Percentiles rank a stretch among this genome's conserved stretches.
Conservation (phyloP, 805 yeast species). For the Cyberlindnera maritima region DNA sequence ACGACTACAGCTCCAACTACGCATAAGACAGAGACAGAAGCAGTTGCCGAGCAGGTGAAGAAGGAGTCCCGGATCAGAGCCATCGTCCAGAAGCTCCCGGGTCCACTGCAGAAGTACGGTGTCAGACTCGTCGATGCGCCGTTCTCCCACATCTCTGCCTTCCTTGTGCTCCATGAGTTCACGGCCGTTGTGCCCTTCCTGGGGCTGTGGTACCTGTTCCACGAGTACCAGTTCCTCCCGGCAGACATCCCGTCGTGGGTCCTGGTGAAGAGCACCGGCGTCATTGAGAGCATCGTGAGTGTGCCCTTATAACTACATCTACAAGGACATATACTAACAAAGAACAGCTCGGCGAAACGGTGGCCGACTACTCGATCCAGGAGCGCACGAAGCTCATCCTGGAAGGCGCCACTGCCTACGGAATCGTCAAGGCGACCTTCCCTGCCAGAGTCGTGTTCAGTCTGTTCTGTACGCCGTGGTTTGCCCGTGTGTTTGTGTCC, state of each 20-base stretch:
- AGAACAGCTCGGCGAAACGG: slow-evolving; percentile 23
- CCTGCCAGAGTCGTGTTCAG: slow-evolving; percentile 54
- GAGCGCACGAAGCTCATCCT: slow-evolving; percentile 54
- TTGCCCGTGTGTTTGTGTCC: slow-evolving; percentile 48
- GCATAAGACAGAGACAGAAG: not conserved
- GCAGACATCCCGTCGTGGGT: slow-evolving; percentile 58
- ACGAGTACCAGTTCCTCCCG: slow-evolving; percentile 52
- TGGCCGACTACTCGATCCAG: slow-evolving; percentile 35
- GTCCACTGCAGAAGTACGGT: slow-evolving; percentile 48
- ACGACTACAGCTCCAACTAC: no score
- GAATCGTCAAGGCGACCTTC: slow-evolving; percentile 57
- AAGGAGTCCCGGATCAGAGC: slow-evolving; percentile 1
- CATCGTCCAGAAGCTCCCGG: slow-evolving; percentile 45
- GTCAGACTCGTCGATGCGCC: slow-evolving; percentile 52
- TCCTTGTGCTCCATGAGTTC: slow-evolving; percentile 67
- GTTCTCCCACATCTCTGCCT: slow-evolving; percentile 57
- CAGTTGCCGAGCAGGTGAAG: not conserved
- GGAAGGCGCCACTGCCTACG: slow-evolving; percentile 77
- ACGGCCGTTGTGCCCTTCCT: slow-evolving; percentile 72
- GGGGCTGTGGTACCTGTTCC: slow-evolving; percentile 64
- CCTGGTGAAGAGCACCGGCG: slow-evolving; percentile 53
- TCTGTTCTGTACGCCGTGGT: slow-evolving; percentile 53
- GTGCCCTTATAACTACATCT: no score
- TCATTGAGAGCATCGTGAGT: slow-evolving; percentile 52
- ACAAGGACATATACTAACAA: not conserved